Evolutionary conservation across 495 filamentous ascomycete genomes (phyloP).

Genomic region (Xylaria venustula): DNA sequence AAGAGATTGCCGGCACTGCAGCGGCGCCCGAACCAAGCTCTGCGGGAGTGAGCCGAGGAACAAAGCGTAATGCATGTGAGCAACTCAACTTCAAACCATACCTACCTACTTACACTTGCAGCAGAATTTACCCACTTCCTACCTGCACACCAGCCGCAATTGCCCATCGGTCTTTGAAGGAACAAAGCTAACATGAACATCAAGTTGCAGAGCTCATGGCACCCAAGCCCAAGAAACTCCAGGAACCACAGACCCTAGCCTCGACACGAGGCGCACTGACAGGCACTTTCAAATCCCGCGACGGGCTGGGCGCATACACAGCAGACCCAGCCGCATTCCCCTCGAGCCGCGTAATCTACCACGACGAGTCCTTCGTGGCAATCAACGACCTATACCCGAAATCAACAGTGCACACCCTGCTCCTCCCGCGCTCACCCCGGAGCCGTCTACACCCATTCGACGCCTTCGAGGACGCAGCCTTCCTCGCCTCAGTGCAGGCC

Average conservation of each 20-base stretch:
- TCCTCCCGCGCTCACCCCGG: conserved; percentile 74
- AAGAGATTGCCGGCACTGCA: conserved; percentile 30
- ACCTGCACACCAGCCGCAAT: no score
- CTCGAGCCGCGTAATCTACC: conserved; percentile 60
- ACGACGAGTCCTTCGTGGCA: conserved; percentile 69
- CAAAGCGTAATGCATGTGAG: conserved; percentile 33
- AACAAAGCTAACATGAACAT: not conserved
- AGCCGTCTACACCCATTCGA: conserved; percentile 71
- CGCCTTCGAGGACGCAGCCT: conserved; percentile 68
- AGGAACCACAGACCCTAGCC: conserved; percentile 15
- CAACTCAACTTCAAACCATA: no score
- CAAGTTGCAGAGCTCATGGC: conserved; percentile 68
- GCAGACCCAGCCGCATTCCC: conserved; percentile 63
- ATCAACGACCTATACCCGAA: conserved; percentile 88
- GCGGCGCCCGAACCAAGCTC: conserved; percentile 3
- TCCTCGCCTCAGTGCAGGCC: conserved; percentile 61
- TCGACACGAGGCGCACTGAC: conserved; percentile 13
- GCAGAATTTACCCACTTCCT: not conserved
- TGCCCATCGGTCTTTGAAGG: no score
- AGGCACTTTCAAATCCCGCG: conserved; percentile 46
- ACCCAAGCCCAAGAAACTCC: conserved; percentile 43
- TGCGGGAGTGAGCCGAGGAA: conserved; percentile 16
- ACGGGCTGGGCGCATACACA: conserved; percentile 71
- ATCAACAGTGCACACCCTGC: conserved; percentile 76
- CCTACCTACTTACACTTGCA: not conserved